phyloP scores from a whole-genome alignment of 805 yeast genomes.

The Yamadazyma philogaea region DNA sequence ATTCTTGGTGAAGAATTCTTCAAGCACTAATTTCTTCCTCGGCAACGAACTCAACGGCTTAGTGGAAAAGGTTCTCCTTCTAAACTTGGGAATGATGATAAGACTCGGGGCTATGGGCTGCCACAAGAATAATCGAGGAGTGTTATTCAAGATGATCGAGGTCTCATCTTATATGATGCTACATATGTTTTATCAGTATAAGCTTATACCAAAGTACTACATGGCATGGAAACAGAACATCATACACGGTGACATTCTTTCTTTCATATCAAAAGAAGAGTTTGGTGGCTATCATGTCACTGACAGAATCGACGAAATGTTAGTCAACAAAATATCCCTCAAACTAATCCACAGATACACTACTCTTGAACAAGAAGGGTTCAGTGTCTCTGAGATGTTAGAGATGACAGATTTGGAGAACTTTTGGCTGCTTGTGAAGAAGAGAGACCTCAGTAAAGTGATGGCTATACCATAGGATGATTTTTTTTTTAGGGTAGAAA shows the following conservation, averaged over 20 bases:
- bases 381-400: background rate
- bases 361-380: constrained; percentile 3
- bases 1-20: background rate
- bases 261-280: background rate
- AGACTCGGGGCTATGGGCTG: background rate
- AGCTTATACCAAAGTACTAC: constrained; percentile 6
- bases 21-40: background rate
- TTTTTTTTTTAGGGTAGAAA: background rate
- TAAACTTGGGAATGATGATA: background rate
- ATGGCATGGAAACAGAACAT: constrained; percentile 7
- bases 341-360: constrained; percentile 5
- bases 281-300: background rate
- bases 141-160: background rate
- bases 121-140: background rate
- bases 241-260: background rate
- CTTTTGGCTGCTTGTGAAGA: constrained; percentile 1
- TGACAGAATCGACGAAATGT: background rate
- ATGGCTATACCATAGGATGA: background rate
- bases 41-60: background rate
- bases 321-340: background rate
- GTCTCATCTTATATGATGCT: background rate
- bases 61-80: background rate
- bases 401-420: constrained; percentile 2
- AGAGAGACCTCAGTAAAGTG: background rate
- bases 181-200: background rate